Base-by-base conservation (phyloP, 2,329 filamentous ascomycete species). In the Calonectria pauciramosa region DNA sequence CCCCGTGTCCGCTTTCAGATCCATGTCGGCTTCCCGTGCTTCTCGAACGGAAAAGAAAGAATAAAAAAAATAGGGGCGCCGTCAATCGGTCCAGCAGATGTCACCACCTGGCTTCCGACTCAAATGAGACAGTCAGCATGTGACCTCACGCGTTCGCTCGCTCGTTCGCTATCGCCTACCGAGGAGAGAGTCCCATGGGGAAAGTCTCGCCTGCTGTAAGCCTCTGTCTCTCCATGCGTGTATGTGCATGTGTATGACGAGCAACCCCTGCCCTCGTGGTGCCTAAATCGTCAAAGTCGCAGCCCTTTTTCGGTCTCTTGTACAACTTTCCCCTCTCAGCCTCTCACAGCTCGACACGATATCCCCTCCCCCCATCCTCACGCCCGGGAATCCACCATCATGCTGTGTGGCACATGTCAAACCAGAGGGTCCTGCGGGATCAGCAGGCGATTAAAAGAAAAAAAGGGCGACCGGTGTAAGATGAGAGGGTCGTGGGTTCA, bases 301-400 rank as follows among this genome's bases (percentile, higher is more conserved):
- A 80, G 78, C 72, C 78, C 76, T 78, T 75, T 75, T 54, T 70
- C 67, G 59, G 64, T 60, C 72, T 72, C 66, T 65, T 71, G n/a
- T 47, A 69, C 65, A 64, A 38, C 41, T 13, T 44, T 5, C 51
- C 14, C 28, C 44, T 44, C 63, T 75, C 74, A 77, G 79, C 82
- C 82, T 83, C 81, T 83, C 82, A 83, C 76, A 82, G 80, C 64
- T 74, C 78, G 82, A 83, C 82, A 83, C 82, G 82, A 83, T 75
- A 79, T 68, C 75, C 30, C 54, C 66, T 77, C 75, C 71, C 71
- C 77, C 54, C 68, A 54, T 60, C 71, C 32, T 47, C 18, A 18
- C 32, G 26, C 38, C 38, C 34, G 13, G 18, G 51, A 34, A 36
- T 66, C 56, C 65, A 72, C 72, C 60, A 32, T 63, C 66, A 30